A percentile compares a stretch with the other conserved stretches of the same genome.
Evolutionary conservation across 2,329 filamentous ascomycete genomes (phyloP).

Genomic region (Hymenoscyphus albidus): DNA sequence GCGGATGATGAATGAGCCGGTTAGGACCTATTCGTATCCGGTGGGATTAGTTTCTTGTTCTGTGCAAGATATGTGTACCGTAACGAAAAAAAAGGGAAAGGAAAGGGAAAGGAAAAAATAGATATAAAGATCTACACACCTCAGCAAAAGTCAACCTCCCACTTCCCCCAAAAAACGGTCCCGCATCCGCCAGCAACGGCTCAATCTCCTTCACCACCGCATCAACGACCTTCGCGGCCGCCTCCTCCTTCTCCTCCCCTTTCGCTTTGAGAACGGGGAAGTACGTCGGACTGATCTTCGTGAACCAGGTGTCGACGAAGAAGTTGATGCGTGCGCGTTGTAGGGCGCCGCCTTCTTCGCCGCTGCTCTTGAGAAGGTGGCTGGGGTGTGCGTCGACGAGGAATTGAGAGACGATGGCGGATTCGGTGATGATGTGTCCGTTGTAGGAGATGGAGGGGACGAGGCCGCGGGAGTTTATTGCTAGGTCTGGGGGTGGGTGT

Average conservation of each 20-base stretch:
- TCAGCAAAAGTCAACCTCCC: slow-evolving; percentile 68
- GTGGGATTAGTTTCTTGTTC: too few relatives aligned
- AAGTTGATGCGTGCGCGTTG: slow-evolving; percentile 63
- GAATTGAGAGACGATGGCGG: slow-evolving; percentile 69
- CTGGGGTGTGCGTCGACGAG: slow-evolving; percentile 65
- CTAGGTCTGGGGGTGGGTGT: slow-evolving; percentile 59
- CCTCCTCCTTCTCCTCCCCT: slow-evolving; percentile 45
- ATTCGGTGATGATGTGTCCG: slow-evolving; percentile 67
- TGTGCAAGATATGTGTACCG: too few relatives aligned
- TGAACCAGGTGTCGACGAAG: slow-evolving; percentile 67
- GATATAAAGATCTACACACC: slow-evolving; percentile 49
- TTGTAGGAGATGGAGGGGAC: slow-evolving; percentile 68
- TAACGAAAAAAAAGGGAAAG: too few relatives aligned
- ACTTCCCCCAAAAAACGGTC: slow-evolving; percentile 62
- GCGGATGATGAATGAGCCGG: slow-evolving; percentile 64
- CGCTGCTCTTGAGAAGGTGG: slow-evolving; percentile 57
- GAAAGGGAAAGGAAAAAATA: too few relatives aligned
- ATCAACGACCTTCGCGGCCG: slow-evolving; percentile 49
- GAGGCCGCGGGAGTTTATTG: slow-evolving; percentile 74
- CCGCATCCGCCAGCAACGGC: slow-evolving; percentile 56
- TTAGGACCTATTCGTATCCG: slow-evolving; percentile 46
- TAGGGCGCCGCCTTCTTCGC: slow-evolving; percentile 52
- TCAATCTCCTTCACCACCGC: slow-evolving; percentile 68
- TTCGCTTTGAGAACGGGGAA: slow-evolving; percentile 43
- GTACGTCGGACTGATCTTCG: slow-evolving; percentile 53